These are phyloP conservation scores for Avicennia marina DNA, from an alignment of 257 asterid species.

Conservation along the genomic window DNA sequence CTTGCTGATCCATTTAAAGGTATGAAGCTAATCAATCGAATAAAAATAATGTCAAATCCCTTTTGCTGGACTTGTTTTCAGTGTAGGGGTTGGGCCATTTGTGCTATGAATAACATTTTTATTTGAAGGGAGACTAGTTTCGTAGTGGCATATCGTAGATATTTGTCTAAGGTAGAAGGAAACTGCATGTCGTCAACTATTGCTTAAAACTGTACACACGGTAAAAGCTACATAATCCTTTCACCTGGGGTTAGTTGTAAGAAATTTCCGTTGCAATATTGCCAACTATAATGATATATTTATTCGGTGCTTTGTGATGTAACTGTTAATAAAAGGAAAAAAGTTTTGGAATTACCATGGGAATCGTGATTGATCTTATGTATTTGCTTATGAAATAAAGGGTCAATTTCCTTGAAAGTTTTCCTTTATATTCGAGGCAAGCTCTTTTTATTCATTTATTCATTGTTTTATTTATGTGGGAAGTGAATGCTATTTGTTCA, in stretches of 20 bases:
- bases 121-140: neutral
- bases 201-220: neutral
- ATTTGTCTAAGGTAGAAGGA: neutral
- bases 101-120: neutral
- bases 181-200: neutral
- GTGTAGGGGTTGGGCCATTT: neutral
- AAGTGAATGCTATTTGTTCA: no score
- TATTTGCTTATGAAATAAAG: no score
- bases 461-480: no score
- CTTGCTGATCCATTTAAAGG: conserved; percentile 46
- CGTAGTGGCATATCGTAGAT: neutral
- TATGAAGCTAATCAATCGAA: conserved; percentile 35
- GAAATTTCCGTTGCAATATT: no score
- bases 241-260: neutral
- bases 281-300: no score
- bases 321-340: no score
- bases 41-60: conserved; percentile 5
- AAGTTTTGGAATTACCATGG: no score
- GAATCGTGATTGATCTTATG: no score
- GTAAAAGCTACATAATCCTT: neutral
- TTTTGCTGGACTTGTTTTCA: neutral
- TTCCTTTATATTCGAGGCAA: no score
- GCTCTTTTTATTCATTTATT: no score
- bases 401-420: no score
- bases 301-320: no score